Evolutionary conservation across 805 yeast genomes (phyloP).

Genomic region (Candida manassasensis): DNA sequence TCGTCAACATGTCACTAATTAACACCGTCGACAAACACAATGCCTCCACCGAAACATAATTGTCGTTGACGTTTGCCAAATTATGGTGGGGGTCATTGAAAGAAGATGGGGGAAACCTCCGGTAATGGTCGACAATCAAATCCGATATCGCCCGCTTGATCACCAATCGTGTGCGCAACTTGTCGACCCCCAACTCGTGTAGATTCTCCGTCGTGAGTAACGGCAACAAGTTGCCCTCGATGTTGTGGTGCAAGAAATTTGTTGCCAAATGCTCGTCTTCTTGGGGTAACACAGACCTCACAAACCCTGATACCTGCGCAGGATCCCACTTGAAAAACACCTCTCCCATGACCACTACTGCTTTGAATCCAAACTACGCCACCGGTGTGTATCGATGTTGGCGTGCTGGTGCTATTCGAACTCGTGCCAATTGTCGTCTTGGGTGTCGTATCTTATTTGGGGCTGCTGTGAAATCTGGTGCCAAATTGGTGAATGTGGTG

Average conservation of each 20-base stretch:
- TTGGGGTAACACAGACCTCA: slow-evolving; percentile 20
- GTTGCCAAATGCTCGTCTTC: slow-evolving; percentile 15
- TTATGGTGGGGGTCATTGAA: slow-evolving; percentile 25
- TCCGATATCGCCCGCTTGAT: slow-evolving; percentile 58
- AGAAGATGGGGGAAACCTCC: slow-evolving; percentile 19
- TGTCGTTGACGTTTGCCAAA: slow-evolving; percentile 28
- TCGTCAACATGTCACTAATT: slow-evolving; percentile 32
- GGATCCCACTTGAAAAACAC: slow-evolving; percentile 42
- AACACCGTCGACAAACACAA: slow-evolving; percentile 30
- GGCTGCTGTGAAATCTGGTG: too few relatives aligned
- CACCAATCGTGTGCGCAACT: slow-evolving; percentile 51
- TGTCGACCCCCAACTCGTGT: slow-evolving; percentile 61
- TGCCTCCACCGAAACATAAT: slow-evolving; percentile 34
- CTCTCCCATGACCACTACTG: slow-evolving; percentile 19
- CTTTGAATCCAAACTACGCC: too few relatives aligned
- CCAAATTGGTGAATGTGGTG: too few relatives aligned
- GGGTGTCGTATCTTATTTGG: too few relatives aligned
- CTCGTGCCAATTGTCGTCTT: too few relatives aligned
- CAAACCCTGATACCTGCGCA: slow-evolving; percentile 38
- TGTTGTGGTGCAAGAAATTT: slow-evolving; percentile 50
- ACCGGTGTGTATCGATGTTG: neutral
- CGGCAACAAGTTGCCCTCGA: slow-evolving; percentile 70
- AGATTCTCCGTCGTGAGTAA: slow-evolving; percentile 67
- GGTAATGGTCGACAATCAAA: slow-evolving; percentile 38
- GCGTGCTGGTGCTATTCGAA: neutral